A percentile compares a stretch with the other conserved stretches of the same genome.
Conservation (phyloP, 2,329 filamentous ascomycete species). For the Microsporum canis region DNA sequence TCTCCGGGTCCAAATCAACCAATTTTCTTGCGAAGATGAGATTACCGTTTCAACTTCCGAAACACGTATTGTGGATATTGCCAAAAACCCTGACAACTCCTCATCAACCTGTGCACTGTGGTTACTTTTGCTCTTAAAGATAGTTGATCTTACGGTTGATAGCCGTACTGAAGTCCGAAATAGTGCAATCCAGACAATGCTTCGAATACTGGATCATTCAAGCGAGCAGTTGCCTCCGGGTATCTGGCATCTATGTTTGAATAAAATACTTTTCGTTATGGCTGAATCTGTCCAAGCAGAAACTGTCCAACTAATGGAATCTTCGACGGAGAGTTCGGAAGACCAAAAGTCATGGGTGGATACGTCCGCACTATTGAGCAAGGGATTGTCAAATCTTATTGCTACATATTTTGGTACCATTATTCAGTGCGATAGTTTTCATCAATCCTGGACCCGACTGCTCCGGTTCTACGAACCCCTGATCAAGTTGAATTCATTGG, state of each 20-base stretch:
- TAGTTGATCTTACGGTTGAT: conserved; percentile 32
- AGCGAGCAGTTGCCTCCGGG: conserved; percentile 66
- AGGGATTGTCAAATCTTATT: conserved; percentile 60
- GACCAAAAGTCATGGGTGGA: conserved; percentile 52
- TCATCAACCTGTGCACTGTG: conserved; percentile 40
- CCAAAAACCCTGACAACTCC: conserved; percentile 47
- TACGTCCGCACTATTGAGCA: conserved; percentile 62
- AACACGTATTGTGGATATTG: conserved; percentile 46
- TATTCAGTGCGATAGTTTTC: conserved; percentile 54
- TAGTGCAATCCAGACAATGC: conserved; percentile 75
- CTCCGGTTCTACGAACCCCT: conserved; percentile 56
- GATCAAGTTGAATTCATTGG: conserved; percentile 52
- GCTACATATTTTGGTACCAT: conserved; percentile 66
- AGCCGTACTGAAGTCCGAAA: conserved; percentile 31
- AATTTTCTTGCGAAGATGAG: conserved; percentile 28
- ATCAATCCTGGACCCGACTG: conserved; percentile 63
- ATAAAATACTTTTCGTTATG: conserved; percentile 68
- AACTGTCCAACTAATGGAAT: conserved; percentile 16
- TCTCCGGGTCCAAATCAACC: conserved; percentile 44
- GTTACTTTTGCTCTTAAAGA: conserved; percentile 29
- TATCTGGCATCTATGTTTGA: conserved; percentile 74
- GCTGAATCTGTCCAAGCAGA: conserved; percentile 57
- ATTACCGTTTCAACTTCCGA: conserved; percentile 42
- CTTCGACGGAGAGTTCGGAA: conserved; percentile 5
- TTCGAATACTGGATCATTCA: conserved; percentile 86